Conservation (phyloP, 768 basidiomycete species). For the Xerocomellus intermedius region DNA sequence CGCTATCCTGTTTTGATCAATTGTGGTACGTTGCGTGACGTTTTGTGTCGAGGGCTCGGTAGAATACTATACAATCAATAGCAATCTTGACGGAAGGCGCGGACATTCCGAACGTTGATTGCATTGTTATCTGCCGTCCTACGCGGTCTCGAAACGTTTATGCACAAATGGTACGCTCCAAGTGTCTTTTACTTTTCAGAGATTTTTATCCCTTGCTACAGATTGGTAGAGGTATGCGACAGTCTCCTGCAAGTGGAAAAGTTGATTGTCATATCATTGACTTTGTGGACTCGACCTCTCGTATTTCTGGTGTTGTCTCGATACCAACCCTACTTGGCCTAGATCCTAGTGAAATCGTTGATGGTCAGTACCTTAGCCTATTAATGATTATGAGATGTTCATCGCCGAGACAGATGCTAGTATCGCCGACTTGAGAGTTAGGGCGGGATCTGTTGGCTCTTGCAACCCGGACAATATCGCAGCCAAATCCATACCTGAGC, state of each 20-base stretch:
- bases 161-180: slow-evolving; percentile 76
- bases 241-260: slow-evolving; percentile 80
- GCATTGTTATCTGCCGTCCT: slow-evolving; percentile 82
- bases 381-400: neutral
- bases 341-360: slow-evolving; percentile 61
- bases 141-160: slow-evolving; percentile 88
- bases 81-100: slow-evolving; percentile 92
- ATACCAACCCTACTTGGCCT: slow-evolving; percentile 85
- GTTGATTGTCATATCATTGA: slow-evolving; percentile 86
- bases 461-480: slow-evolving; percentile 1
- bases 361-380: slow-evolving; percentile 43
- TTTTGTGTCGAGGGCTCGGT: neutral
- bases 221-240: slow-evolving; percentile 92
- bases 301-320: slow-evolving; percentile 71
- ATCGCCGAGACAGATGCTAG: slow-evolving; percentile 45
- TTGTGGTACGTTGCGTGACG: slow-evolving; percentile 57
- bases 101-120: slow-evolving; percentile 94
- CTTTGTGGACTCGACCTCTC: slow-evolving; percentile 74
- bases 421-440: slow-evolving; percentile 46
- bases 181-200: neutral
- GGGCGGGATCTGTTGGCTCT: slow-evolving; percentile 26
- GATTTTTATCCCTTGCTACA: slow-evolving; percentile 30
- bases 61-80: slow-evolving; percentile 8
- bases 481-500: slow-evolving; percentile 42
- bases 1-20: slow-evolving; percentile 86